A percentile compares a stretch with the other conserved stretches of the same genome.
These are phyloP conservation scores for Penicillium egyptiacum DNA, from an alignment of 495 filamentous ascomycete species.

Conservation along the genomic window DNA sequence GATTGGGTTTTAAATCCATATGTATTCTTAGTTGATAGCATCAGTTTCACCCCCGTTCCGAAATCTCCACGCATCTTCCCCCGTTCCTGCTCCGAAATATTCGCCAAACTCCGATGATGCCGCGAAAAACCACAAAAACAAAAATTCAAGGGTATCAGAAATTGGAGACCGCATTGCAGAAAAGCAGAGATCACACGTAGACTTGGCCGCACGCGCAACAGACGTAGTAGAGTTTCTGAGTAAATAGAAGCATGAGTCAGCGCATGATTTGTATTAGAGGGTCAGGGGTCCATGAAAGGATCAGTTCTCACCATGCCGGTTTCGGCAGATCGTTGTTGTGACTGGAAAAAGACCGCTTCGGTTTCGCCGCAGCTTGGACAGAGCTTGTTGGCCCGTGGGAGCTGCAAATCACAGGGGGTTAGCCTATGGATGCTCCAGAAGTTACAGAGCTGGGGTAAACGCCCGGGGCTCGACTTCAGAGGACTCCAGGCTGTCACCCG, in stretches of 20 bases:
- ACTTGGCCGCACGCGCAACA: constrained; percentile 91
- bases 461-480: constrained; percentile 2
- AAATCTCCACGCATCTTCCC: constrained; percentile 1
- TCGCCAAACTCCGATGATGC: constrained; percentile 19
- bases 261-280: background rate
- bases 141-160: constrained; percentile 40
- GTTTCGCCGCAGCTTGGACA: constrained; percentile 82
- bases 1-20: constrained; percentile 27
- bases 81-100: background rate
- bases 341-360: constrained; percentile 97
- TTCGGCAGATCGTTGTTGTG: constrained; percentile 91
- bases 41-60: background rate
- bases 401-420: constrained; percentile 57
- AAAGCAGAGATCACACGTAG: constrained; percentile 56
- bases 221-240: constrained; percentile 96
- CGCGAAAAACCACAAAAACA: constrained; percentile 14
- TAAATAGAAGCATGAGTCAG: background rate
- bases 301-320: constrained; percentile 86
- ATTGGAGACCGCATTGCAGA: constrained; percentile 24
- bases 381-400: constrained; percentile 77
- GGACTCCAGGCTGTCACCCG: constrained; percentile 10
- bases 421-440: constrained; percentile 38
- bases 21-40: constrained; percentile 35
- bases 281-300: background rate
- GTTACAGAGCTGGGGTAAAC: constrained; percentile 12